Percentiles rank a stretch among this genome's conserved stretches.
Conservation (phyloP, 768 basidiomycete species). For the Phaffia australis region DNA sequence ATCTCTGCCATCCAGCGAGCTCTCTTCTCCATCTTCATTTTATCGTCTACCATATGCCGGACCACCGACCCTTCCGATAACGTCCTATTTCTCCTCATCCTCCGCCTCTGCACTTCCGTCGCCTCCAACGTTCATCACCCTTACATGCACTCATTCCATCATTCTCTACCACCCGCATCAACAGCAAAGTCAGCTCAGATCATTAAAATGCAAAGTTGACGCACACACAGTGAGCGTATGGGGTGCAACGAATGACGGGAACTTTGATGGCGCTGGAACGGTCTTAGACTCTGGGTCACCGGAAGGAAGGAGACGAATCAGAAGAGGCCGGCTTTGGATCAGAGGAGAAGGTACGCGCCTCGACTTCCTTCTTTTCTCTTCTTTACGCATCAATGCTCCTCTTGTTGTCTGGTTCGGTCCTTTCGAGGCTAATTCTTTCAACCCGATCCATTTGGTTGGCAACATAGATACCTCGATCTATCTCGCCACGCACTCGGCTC, state of each 20-base stretch:
- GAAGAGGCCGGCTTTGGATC: neutral
- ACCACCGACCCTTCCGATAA: no score
- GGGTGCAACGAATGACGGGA: neutral
- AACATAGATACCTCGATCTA: conserved; percentile 9
- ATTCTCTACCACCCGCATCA: conserved; percentile 6
- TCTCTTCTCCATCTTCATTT: no score
- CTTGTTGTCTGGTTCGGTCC: neutral
- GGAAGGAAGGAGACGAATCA: neutral
- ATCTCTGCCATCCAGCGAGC: no score
- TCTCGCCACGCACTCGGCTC: conserved; percentile 4
- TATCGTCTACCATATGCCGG: no score
- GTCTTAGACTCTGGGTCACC: neutral
- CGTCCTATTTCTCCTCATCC: no score
- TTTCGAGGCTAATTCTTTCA: no score
- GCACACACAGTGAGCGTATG: neutral
- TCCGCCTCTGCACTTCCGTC: no score
- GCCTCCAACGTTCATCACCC: conserved; percentile 8
- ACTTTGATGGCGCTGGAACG: neutral
- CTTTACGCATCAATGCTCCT: neutral
- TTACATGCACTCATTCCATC: neutral
- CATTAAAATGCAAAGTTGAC: no score
- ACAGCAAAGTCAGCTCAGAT: neutral
- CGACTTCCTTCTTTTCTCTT: neutral
- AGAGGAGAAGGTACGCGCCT: neutral
- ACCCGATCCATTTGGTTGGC: no score